These are phyloP conservation scores for Fusarium keratoplasticum DNA, from an alignment of 2,329 filamentous ascomycete species.

Conservation along the genomic window DNA sequence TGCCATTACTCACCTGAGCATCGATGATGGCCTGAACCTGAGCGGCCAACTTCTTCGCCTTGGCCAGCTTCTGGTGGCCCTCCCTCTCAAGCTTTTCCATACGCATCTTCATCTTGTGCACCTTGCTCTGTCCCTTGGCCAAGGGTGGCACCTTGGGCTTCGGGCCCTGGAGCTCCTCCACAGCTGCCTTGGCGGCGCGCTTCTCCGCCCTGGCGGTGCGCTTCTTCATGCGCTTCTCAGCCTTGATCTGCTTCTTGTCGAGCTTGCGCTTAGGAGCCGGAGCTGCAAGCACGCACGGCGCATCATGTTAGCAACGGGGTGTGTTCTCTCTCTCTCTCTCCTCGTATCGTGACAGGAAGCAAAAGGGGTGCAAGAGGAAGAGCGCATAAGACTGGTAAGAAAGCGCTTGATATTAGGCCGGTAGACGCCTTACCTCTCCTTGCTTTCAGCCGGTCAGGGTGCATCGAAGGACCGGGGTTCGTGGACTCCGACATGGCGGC, in stretches of 20 bases:
- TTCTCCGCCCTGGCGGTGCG: slow-evolving; percentile 52
- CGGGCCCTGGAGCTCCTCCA: slow-evolving; percentile 47
- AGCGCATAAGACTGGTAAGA: background rate
- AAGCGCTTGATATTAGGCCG: background rate
- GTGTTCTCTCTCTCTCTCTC: background rate
- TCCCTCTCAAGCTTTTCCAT: slow-evolving; percentile 50
- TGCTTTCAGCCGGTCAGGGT: slow-evolving; percentile 33
- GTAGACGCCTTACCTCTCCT: slow-evolving; percentile 28
- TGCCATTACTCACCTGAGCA: slow-evolving; percentile 32
- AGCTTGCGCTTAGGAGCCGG: slow-evolving; percentile 26
- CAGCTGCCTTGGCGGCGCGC: slow-evolving; percentile 50
- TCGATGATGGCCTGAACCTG: slow-evolving; percentile 45
- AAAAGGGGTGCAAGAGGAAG: background rate
- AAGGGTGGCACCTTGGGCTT: slow-evolving; percentile 49
- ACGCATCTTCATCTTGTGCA: slow-evolving; percentile 51
- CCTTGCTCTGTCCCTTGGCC: slow-evolving; percentile 53
- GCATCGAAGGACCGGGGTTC: slow-evolving; percentile 17
- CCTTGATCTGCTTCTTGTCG: slow-evolving; percentile 23
- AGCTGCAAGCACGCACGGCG: slow-evolving; percentile 15
- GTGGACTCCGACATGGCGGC: slow-evolving; percentile 32
- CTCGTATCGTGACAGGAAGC: background rate
- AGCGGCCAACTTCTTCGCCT: slow-evolving; percentile 51
- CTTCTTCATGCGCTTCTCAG: slow-evolving; percentile 51
- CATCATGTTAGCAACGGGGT: slow-evolving; percentile 5
- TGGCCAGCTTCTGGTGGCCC: slow-evolving; percentile 52